Evolutionary conservation across 2,329 filamentous ascomycete species (phyloP), one percentile per base, ranked within the genome.

Genomic region (Coniochaeta sp.): DNA sequence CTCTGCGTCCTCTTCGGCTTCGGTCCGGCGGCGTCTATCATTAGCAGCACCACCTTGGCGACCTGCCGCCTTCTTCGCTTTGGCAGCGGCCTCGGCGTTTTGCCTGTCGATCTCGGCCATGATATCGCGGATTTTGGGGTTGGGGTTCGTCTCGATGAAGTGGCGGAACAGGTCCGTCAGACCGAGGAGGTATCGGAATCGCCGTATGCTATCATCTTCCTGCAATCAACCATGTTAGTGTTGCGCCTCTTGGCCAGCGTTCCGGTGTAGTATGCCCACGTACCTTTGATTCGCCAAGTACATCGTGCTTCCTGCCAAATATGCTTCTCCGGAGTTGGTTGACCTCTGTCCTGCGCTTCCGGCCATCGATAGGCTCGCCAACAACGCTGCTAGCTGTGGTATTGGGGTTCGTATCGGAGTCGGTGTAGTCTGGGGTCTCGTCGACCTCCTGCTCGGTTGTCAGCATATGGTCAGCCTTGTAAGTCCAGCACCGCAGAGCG

Each of bases 1-100:
- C 71, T 99, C 95, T 2, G 91, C 94, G 65, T 99, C 94, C 75
- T 99, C 94, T 67, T 99, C 94, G 62, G 95, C 91, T 69, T 99
- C 94, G 2, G 94, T 99, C 65, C 92, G 86, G 63, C 94, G 85
- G 59, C 86, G 83, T 58, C 90, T 81, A 52, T 89, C 88, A 48
- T 79, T 86, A 53, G 80, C 82, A 28, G 91, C 91, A 52, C 92
- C 92, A 53, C 92, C 91, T 68, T 95, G 89, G 60, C 92, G 86
- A 54, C 83, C 78, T 50, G 82, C 82, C 33, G 81, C 85, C 60
- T 91, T 91, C 69, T 89, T 90, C 9, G 77, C 77, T 57, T 79
- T 86, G 33, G 77, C 75, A 27, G 83, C 80, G 9, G 42, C 3
- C n/a, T 48, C 75, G 59, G 91, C 89, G 66, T 97, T 95, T 66